Evolutionary conservation across 2,329 filamentous ascomycete species (phyloP), one percentile per base, ranked within the genome.

Genomic region (Cladosporium phlei): DNA sequence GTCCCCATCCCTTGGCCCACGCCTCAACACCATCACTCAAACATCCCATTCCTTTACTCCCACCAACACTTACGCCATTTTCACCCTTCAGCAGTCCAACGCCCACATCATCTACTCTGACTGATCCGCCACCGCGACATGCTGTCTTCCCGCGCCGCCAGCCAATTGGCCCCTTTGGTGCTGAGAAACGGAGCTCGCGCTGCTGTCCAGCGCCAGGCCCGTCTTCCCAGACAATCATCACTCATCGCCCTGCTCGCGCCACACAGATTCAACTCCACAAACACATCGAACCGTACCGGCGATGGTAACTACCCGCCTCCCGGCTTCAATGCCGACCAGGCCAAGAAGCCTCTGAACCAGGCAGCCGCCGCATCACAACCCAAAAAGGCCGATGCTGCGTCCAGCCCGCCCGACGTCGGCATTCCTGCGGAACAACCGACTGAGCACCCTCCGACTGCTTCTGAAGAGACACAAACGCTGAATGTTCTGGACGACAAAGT

Each of bases 301-400:
- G 55, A 59, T 34, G 52, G 48, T 14, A 73, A 76, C 46, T 82
- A 79, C 38, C 90, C 88, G 34, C 90, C 90, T 48, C 90, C 89
- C 11, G 90, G 90, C 21, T 96, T 95, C 74, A 90, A 93, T 64
- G 75, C 86, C n/a, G 83, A 91, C 61, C 77, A 88, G 71, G 90
- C 90, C 56, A 91, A 89, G 78, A 91, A 89, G 65, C 86, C 89
- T 10, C 72, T 93, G 38, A 79, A 84, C 46, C 63, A 70, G 49
- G 59, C 61, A 47, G 33, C 46, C 5, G 52, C 58, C 38, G 58
- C 57, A 49, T 48, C 55, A 16, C 33, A 12, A 49, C 55, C 27
- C 17, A 61, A 62, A 33, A 58, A 28, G n/a, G 42, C 47, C 24
- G 51, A 51, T 28, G 49, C 46, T 19, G 16, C 30, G 10, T 45